Evolutionary conservation across 768 basidiomycete genomes (phyloP).

Genomic region (Tulasnella sp.): DNA sequence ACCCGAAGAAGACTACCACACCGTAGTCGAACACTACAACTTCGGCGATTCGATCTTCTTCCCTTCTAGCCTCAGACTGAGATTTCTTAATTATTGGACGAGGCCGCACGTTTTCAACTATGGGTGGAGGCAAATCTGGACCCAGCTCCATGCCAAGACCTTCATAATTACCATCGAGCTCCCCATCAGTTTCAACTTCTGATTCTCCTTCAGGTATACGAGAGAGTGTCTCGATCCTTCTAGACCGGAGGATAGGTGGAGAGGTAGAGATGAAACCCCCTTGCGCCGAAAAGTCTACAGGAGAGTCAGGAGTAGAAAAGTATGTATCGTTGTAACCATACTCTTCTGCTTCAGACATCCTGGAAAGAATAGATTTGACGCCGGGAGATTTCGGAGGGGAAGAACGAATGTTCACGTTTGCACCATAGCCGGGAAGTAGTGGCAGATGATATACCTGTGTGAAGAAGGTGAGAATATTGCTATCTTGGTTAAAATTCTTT

Average conservation of each 20-base stretch:
- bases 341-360: conserved; percentile 79
- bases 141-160: too few species aligned
- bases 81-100: background rate
- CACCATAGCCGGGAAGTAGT: conserved; percentile 80
- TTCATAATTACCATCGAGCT: too few species aligned
- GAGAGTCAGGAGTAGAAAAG: conserved; percentile 33
- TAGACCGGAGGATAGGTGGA: conserved; percentile 15
- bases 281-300: conserved; percentile 22
- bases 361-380: conserved; percentile 47
- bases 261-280: conserved; percentile 51
- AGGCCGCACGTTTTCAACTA: conserved; percentile 4
- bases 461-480: background rate
- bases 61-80: conserved; percentile 4
- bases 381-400: conserved; percentile 43
- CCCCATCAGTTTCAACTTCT: too few species aligned
- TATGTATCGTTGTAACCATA: conserved; percentile 80
- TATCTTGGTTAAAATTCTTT: conserved; percentile 26
- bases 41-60: conserved; percentile 24
- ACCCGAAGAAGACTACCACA: conserved; percentile 84
- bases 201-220: background rate
- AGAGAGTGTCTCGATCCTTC: background rate
- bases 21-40: conserved; percentile 47
- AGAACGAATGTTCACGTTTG: conserved; percentile 72
- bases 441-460: conserved; percentile 84
- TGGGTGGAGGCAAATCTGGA: conserved; percentile 16